phyloP scores from a whole-genome alignment of 768 basidiomycete species.

The Leccinum disarticulatum region DNA sequence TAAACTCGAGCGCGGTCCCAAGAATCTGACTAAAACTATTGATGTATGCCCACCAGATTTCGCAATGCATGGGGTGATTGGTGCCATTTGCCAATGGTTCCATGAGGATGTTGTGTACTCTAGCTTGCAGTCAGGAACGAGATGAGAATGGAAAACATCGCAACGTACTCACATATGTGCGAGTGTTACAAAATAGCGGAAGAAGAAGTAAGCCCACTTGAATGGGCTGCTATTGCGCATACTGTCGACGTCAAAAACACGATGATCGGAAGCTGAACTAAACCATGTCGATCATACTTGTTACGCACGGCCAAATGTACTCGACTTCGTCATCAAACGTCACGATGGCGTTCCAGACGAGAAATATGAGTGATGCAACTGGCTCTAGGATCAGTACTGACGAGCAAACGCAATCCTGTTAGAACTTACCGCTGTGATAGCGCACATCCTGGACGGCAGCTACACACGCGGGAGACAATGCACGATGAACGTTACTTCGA shows the following conservation, averaged over 20 bases:
- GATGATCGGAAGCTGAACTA: neutral
- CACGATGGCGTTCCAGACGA: conserved; percentile 13
- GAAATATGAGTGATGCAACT: conserved; percentile 17
- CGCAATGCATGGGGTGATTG: conserved; percentile 10
- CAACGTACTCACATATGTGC: conserved; percentile 18
- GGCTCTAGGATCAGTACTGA: neutral
- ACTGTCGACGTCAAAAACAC: conserved; percentile 7
- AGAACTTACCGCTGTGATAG: neutral
- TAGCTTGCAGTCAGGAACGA: neutral
- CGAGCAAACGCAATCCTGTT: neutral
- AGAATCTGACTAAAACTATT: conserved; percentile 5
- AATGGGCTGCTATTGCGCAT: conserved; percentile 22
- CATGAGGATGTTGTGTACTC: conserved; percentile 17
- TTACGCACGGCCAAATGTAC: conserved; percentile 19
- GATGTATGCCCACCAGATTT: conserved; percentile 14
- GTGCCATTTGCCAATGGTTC: conserved; percentile 8
- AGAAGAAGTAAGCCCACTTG: conserved; percentile 32
- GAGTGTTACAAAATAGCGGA: conserved; percentile 19
- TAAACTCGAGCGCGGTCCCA: conserved; percentile 13
- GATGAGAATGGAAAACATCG: neutral
- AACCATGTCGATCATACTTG: neutral
- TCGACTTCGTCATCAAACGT: conserved; percentile 20
- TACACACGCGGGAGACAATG: neutral
- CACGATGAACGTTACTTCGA: neutral
- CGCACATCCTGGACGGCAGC: neutral